A percentile compares a stretch with the other conserved stretches of the same genome.
Conservation (phyloP, 371 early-diverging fungal genomes). For the Mortierella sp. region DNA sequence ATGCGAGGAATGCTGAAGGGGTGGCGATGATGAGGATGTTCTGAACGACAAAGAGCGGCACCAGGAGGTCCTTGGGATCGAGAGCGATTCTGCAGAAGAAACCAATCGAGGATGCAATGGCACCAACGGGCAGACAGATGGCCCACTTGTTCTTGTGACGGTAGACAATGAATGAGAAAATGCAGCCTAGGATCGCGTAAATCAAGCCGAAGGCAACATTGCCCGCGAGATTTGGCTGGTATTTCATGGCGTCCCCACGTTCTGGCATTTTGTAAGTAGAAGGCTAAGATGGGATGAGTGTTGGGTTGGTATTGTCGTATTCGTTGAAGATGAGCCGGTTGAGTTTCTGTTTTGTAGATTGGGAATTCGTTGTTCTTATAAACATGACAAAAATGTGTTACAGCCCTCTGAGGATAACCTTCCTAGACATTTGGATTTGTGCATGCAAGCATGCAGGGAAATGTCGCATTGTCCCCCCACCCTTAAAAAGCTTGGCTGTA, state of each 20-base stretch:
- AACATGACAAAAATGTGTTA: no score
- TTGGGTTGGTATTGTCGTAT: conserved; percentile 17
- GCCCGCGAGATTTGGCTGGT: conserved; percentile 23
- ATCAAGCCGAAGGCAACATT: conserved; percentile 20
- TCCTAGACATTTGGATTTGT: no score
- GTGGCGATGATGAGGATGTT: conserved; percentile 22
- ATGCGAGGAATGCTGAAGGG: conserved; percentile 43
- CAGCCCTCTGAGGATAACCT: no score
- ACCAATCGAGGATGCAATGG: conserved; percentile 29
- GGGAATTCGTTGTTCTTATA: no score
- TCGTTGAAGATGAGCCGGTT: no score
- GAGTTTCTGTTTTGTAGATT: no score
- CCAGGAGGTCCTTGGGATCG: conserved; percentile 17
- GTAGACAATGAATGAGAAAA: conserved; percentile 7
- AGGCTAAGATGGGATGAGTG: background rate
- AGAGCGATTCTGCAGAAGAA: conserved; percentile 24
- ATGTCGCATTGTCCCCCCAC: no score
- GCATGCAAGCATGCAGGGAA: no score
- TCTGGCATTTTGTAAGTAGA: background rate
- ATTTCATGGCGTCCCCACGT: conserved; percentile 9
- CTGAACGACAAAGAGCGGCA: conserved; percentile 20
- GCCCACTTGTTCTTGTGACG: conserved; percentile 34
- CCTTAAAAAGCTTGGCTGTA: no score
- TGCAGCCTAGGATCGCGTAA: conserved; percentile 23
- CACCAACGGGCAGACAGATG: conserved; percentile 37